Percentiles rank a stretch among this genome's conserved stretches.
These are phyloP conservation scores for Cryptococcus jaspeensis DNA, from an alignment of 1,284 basidiomycete genomes.

Conservation along the genomic window DNA sequence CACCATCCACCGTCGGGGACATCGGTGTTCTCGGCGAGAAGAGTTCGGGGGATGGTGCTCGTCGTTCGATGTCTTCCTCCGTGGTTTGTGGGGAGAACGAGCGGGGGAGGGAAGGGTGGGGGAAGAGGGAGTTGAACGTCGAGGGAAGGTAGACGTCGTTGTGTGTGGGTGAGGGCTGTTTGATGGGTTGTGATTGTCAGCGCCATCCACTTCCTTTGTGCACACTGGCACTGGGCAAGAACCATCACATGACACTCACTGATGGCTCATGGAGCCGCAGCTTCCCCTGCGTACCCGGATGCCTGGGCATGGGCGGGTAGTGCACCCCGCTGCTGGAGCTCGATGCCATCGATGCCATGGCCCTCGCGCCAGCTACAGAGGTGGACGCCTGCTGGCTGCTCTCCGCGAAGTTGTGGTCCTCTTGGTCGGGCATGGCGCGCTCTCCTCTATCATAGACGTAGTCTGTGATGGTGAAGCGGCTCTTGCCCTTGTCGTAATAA, in stretches of 20 bases:
- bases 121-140: background rate
- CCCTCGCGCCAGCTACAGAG: background rate
- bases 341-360: background rate
- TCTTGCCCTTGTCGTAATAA: slow-evolving; percentile 3
- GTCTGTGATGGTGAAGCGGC: slow-evolving; percentile 36
- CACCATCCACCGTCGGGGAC: background rate
- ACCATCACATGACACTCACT: slow-evolving; percentile 4
- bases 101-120: background rate
- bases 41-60: background rate
- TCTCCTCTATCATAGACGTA: slow-evolving; percentile 25
- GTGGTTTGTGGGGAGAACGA: background rate
- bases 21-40: background rate
- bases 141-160: background rate
- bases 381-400: slow-evolving; percentile 3
- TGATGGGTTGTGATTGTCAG: background rate
- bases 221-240: too few species aligned
- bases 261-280: slow-evolving; percentile 12
- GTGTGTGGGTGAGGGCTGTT: background rate
- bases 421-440: background rate
- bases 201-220: too few species aligned
- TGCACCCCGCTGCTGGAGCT: slow-evolving; percentile 1
- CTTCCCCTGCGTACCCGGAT: too few species aligned
- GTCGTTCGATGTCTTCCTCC: background rate
- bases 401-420: slow-evolving; percentile 7
- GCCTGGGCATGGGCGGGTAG: too few species aligned